A percentile compares a stretch with the other conserved stretches of the same genome.
phyloP scores from a whole-genome alignment of 169 alveolate genomes.

The Theileria parva region DNA sequence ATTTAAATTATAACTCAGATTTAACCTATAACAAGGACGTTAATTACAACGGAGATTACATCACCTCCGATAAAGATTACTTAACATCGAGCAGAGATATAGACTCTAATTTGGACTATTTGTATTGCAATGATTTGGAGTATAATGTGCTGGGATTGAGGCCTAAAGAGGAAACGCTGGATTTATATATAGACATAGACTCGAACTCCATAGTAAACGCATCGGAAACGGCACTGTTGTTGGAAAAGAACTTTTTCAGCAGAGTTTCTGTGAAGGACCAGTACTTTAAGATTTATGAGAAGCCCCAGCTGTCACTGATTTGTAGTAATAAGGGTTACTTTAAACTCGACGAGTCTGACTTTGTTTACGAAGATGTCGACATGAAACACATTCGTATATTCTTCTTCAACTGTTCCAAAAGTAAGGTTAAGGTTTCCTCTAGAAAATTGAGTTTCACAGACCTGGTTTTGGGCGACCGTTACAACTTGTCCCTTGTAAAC shows the following conservation, averaged over 20 bases:
- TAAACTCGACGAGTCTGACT: conserved; percentile 57
- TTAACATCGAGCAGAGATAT: background rate
- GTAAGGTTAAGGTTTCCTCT: conserved; percentile 22
- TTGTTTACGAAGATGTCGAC: conserved; percentile 16
- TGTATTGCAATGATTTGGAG: background rate
- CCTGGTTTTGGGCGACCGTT: conserved; percentile 29
- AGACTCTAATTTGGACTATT: background rate
- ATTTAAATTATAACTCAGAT: background rate
- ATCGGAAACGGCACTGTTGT: conserved; percentile 23
- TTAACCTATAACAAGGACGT: background rate
- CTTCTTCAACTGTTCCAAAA: conserved; percentile 51
- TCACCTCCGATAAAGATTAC: background rate
- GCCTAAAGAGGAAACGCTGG: background rate
- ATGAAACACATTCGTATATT: conserved; percentile 56
- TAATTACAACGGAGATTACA: background rate
- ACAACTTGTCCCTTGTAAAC: conserved; percentile 32
- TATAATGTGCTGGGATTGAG: background rate
- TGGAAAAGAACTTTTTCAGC: conserved; percentile 35
- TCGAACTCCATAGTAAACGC: conserved; percentile 9
- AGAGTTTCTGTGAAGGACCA: conserved; percentile 23
- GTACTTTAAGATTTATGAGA: conserved; percentile 12
- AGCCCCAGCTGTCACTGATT: conserved; percentile 18
- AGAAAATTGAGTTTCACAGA: conserved; percentile 31
- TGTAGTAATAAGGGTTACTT: conserved; percentile 42
- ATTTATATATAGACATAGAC: conserved; percentile 9